A percentile compares a stretch with the other conserved stretches of the same genome.
Evolutionary conservation across 176 grass and related monocot genomes (phyloP).

Genomic region (Eleusine coracana): DNA sequence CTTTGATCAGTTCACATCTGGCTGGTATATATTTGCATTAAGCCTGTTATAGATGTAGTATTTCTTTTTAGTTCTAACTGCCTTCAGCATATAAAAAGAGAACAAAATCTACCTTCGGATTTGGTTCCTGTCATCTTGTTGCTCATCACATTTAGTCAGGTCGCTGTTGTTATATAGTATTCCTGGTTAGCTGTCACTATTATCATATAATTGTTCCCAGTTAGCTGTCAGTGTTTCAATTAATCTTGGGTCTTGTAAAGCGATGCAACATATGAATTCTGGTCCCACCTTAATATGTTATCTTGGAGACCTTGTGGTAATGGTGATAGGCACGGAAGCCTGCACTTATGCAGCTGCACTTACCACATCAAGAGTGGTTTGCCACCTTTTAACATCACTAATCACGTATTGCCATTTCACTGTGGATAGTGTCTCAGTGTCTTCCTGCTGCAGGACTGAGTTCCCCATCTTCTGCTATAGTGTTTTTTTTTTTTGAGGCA

Average conservation of each 20-base stretch:
- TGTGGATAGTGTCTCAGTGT: background rate
- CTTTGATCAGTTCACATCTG: background rate
- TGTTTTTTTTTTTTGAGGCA: too few relatives aligned
- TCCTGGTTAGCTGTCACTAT: background rate
- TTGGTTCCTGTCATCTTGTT: background rate
- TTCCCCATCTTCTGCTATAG: background rate
- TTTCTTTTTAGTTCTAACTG: background rate
- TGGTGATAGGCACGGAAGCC: background rate
- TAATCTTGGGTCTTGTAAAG: background rate
- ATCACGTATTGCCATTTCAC: background rate
- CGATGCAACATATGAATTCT: background rate
- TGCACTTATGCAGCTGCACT: background rate
- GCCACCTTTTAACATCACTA: background rate
- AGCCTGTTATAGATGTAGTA: background rate
- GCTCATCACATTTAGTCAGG: conserved; percentile 12
- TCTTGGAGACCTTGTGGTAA: background rate
- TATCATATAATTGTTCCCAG: conserved; percentile 3
- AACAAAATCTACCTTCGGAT: background rate
- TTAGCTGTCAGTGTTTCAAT: conserved; percentile 19
- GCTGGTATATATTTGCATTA: too few relatives aligned
- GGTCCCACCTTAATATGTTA: background rate
- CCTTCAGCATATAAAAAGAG: background rate
- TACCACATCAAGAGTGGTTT: background rate
- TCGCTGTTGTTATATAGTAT: background rate
- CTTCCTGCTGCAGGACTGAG: background rate